These are phyloP conservation scores for Coelastrella sp. DNA, from an alignment of 139 green algal genomes.

Conservation along the genomic window DNA sequence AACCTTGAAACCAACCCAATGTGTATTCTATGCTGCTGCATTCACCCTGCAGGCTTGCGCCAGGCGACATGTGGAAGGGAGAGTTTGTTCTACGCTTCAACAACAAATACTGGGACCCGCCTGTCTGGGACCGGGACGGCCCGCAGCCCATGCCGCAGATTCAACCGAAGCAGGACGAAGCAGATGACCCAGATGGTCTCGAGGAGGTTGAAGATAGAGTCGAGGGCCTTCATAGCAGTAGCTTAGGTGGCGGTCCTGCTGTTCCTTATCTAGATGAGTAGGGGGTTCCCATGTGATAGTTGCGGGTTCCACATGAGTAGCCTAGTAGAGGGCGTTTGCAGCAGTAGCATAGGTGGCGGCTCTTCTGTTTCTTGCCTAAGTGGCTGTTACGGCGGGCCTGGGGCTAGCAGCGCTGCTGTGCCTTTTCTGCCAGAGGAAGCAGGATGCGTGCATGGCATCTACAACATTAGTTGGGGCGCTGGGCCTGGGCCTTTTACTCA, in stretches of 20 bases:
- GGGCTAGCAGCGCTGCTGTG: no score
- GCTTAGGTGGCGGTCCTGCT: slow-evolving; percentile 6
- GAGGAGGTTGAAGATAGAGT: slow-evolving; percentile 1
- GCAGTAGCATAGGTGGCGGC: slow-evolving; percentile 21
- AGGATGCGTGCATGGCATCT: no score
- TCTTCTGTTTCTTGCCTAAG: not conserved
- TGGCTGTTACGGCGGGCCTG: not conserved
- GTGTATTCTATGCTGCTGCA: not conserved
- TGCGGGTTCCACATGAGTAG: no score
- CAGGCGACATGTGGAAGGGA: slow-evolving; percentile 46
- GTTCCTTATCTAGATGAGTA: slow-evolving; percentile 25
- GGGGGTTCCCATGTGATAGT: no score
- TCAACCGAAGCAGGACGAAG: slow-evolving; percentile 21
- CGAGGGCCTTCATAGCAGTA: slow-evolving; percentile 20
- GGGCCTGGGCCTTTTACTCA: no score
- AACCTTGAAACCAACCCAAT: no score
- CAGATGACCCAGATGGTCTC: slow-evolving; percentile 21
- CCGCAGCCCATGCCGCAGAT: slow-evolving; percentile 50
- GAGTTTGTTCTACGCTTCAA: slow-evolving; percentile 56
- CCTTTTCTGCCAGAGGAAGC: no score
- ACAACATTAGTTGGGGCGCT: no score
- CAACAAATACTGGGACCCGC: slow-evolving; percentile 49
- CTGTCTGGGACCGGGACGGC: slow-evolving; percentile 48
- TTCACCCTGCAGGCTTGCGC: slow-evolving; percentile 30
- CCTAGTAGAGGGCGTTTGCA: slow-evolving; percentile 19